Evolutionary conservation across 75 land plant genomes (phyloP), one percentile per base, ranked within the genome.

Genomic region (Pinus taeda): DNA sequence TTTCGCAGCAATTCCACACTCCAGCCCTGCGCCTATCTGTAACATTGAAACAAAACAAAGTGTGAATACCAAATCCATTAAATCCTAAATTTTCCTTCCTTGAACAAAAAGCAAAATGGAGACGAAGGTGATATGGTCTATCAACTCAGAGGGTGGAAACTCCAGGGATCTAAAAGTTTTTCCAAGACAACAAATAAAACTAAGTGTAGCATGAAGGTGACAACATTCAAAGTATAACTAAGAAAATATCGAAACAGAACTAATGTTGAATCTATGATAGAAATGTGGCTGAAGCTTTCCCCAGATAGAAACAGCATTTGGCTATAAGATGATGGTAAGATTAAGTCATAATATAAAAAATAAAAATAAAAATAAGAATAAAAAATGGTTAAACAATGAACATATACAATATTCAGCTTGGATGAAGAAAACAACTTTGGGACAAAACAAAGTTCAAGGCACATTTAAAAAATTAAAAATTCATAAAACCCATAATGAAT

Each of bases 11-110:
- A 97, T 79, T 60, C 99, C 99, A 86, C 99, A 97, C 77, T 97
- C 99, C 78, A 95, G 73, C 21, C 99, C 99, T 60, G 92, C 91
- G 82, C 74, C 79, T 45, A 97, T 91, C 99, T 97, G 89, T 53
- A 61, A 49, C 12, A 49, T 49, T 49, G 55, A 49, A 49, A 11
- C 55, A 49, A 49, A 49, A 49, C 11, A 49, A 49, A 49, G 55
- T 49, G 55, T 45, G 53, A 74, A 17, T 39, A 74, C 37, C 75
- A 33, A 60, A 58, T 69, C 53, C 22, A n/a, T 69, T 21, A 42
- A 9, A 69, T 39, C 71, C 71, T 69, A 42, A 20, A 69, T 69
- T 69, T 26, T 20, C 53, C n/a, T 45, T 9, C 20, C 22, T 69
- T 6, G 22, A 42, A 69, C 42, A 69, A 39, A 69, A 42, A 39